A percentile compares a stretch with the other conserved stretches of the same genome.
phyloP scores from a whole-genome alignment of 768 basidiomycete genomes.

The Leccinum subtestaceum region DNA sequence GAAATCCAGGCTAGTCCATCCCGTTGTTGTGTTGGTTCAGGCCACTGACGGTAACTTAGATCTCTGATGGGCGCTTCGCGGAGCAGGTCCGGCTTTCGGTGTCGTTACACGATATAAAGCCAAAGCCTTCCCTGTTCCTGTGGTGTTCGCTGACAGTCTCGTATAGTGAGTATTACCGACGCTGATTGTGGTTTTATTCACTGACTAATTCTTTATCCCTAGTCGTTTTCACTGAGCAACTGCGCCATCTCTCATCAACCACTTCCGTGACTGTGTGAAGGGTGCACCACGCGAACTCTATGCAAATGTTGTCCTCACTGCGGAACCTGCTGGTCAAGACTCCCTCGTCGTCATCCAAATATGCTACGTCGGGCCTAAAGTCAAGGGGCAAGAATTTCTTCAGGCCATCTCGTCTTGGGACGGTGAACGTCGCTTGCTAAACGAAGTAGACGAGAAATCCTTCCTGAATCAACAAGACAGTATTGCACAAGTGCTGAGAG shows the following conservation, averaged over 20 bases:
- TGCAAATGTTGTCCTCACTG: slow-evolving; percentile 86
- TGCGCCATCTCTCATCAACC: slow-evolving; percentile 82
- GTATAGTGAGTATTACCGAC: slow-evolving; percentile 66
- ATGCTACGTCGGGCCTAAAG: slow-evolving; percentile 78
- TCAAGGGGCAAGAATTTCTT: slow-evolving; percentile 72
- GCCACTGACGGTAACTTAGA: slow-evolving; percentile 42
- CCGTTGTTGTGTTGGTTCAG: not conserved
- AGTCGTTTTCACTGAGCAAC: slow-evolving; percentile 89
- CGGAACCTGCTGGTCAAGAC: slow-evolving; percentile 79
- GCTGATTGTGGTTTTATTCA: slow-evolving; percentile 1
- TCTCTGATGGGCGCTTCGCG: slow-evolving; percentile 85
- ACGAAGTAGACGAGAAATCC: slow-evolving; percentile 88
- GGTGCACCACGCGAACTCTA: slow-evolving; percentile 87
- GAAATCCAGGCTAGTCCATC: slow-evolving; percentile 55
- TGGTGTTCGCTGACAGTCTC: slow-evolving; percentile 89
- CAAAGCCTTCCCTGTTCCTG: slow-evolving; percentile 83
- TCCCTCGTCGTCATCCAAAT: slow-evolving; percentile 90
- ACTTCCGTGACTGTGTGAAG: slow-evolving; percentile 92
- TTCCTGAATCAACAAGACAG: slow-evolving; percentile 91
- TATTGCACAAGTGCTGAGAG: slow-evolving; percentile 84
- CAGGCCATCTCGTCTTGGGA: slow-evolving; percentile 88
- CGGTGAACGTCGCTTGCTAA: slow-evolving; percentile 80
- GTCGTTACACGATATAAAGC: slow-evolving; percentile 89
- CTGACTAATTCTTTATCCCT: slow-evolving; percentile 5
- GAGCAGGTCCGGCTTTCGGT: slow-evolving; percentile 80